Base-by-base conservation (phyloP, 2,329 filamentous ascomycete genomes). In the Fusarium fracticaudum region DNA sequence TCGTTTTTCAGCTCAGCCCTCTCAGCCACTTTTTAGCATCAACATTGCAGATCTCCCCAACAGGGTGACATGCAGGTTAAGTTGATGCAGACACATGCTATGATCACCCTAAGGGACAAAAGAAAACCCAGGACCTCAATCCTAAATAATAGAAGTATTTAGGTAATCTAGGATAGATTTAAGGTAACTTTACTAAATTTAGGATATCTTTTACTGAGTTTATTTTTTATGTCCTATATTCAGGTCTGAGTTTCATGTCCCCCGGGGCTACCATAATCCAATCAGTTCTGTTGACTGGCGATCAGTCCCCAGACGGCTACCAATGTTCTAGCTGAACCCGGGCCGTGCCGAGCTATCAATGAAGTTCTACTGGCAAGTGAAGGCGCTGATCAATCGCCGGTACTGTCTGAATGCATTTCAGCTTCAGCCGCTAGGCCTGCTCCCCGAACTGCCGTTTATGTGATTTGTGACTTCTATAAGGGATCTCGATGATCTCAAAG, bases 41-140 rank as follows among this genome's bases (percentile, higher is more conserved):
- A 7, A 1, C 50, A 5, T 54, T 4, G 13, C n/a, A 26, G 50
- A 54, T 54, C 50, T 22, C 1, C 24, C 13, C 0, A 26, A 9
- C 1, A 3, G 8, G 18, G 18, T 5, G 7, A 6, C 33, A 1
- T 22, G 24, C 33, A 38, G 18, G n/a, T 22, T 18, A 2, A 22
- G 2, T 37, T 6, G 3, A 10, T 29, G 4, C 9, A 47, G 6
- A 29, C 0, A n/a, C n/a, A n/a, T n/a, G n/a, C n/a, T n/a, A n/a
- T n/a, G n/a, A n/a, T n/a, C n/a, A n/a, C n/a, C n/a, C n/a, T n/a
- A n/a, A n/a, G n/a, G n/a, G n/a, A n/a, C n/a, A n/a, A n/a, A n/a
- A n/a, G n/a, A n/a, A n/a, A n/a, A n/a, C n/a, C n/a, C n/a, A n/a
- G n/a, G n/a, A n/a, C n/a, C n/a, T n/a, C n/a, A n/a, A n/a, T n/a